These are phyloP conservation scores for Larix sibirica DNA, from an alignment of 83 land plant genomes.

Conservation along the genomic window DNA sequence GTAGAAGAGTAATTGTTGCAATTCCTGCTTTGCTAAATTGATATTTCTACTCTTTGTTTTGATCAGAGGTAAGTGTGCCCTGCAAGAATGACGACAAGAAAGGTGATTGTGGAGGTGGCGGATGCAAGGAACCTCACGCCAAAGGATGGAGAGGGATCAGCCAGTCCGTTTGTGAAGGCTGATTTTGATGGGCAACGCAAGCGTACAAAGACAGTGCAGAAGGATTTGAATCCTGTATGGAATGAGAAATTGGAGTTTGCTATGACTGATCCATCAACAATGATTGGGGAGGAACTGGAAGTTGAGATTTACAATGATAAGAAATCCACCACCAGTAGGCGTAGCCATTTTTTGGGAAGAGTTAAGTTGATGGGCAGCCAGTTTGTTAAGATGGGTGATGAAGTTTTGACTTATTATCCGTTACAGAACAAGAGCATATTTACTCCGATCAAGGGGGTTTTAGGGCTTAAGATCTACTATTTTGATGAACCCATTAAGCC, in stretches of 20 bases:
- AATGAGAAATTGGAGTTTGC: conserved; percentile 78
- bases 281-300: conserved; percentile 62
- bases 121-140: conserved; percentile 80
- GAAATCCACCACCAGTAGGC: conserved; percentile 27
- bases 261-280: conserved; percentile 50
- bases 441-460: conserved; percentile 63
- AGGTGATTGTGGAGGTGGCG: conserved; percentile 74
- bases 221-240: conserved; percentile 88
- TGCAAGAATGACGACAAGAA: conserved; percentile 35
- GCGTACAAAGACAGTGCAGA: conserved; percentile 57
- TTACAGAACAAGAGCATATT: conserved; percentile 73
- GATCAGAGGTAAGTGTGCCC: conserved; percentile 5
- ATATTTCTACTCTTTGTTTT: background rate
- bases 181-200: conserved; percentile 82
- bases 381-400: conserved; percentile 49
- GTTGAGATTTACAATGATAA: conserved; percentile 69
- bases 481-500: conserved; percentile 45
- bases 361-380: conserved; percentile 63
- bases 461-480: conserved; percentile 67
- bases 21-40: background rate
- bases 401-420: conserved; percentile 44
- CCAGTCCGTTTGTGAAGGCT: conserved; percentile 76
- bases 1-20: background rate
- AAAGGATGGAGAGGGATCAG: conserved; percentile 93
- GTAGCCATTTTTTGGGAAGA: conserved; percentile 72